phyloP scores from a whole-genome alignment of 805 yeast genomes.

The Ogataea saltuana region DNA sequence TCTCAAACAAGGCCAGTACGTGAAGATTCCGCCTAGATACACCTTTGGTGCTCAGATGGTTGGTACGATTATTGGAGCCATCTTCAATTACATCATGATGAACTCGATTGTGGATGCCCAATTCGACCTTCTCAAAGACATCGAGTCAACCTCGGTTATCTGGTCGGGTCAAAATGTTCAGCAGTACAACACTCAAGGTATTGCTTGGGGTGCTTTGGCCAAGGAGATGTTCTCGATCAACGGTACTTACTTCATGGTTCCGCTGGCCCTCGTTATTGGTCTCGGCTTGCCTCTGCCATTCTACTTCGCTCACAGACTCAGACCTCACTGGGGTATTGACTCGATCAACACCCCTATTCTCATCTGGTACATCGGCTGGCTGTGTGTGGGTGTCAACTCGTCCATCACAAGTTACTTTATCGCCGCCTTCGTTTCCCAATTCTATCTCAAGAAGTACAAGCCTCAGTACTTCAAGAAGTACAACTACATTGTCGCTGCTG shows the following conservation, averaged over 20 bases:
- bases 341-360: constrained; percentile 30
- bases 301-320: constrained; percentile 30
- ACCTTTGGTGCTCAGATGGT: constrained; percentile 44
- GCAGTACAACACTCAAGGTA: constrained; percentile 37
- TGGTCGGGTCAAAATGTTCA: constrained; percentile 40
- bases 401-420: constrained; percentile 33
- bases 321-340: constrained; percentile 33
- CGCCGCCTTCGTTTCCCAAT: constrained; percentile 29
- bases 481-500: constrained; percentile 51
- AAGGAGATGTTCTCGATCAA: constrained; percentile 35
- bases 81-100: constrained; percentile 32
- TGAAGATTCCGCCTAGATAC: constrained; percentile 43
- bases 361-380: constrained; percentile 37
- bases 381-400: constrained; percentile 36
- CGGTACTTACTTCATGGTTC: constrained; percentile 34
- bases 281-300: constrained; percentile 33
- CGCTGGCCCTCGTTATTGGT: constrained; percentile 32
- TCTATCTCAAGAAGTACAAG: constrained; percentile 29
- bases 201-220: constrained; percentile 39
- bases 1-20: constrained; percentile 44
- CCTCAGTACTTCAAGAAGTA: constrained; percentile 40
- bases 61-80: constrained; percentile 37
- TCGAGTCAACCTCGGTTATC: constrained; percentile 33
- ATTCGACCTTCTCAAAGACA: constrained; percentile 31
- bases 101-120: constrained; percentile 35